phyloP scores from a whole-genome alignment of 2,329 filamentous ascomycete species.

The Colletotrichum lindemuthianum region DNA sequence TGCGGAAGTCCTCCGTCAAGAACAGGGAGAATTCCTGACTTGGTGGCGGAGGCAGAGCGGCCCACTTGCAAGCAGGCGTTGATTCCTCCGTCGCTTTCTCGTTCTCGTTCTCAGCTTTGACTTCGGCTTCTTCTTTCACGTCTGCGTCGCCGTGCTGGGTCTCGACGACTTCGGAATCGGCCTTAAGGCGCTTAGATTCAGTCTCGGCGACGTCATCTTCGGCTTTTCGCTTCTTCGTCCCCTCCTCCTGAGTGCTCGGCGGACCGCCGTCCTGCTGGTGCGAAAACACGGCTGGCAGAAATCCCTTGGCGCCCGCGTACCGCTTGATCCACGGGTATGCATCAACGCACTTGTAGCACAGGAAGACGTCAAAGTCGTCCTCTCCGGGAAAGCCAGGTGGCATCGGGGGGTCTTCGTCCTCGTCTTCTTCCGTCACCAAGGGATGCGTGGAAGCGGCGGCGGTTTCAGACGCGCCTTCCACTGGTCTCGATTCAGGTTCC shows the following conservation, averaged over 20 bases:
- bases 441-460: too few species aligned
- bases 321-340: slow-evolving; percentile 90
- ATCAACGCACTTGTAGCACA: slow-evolving; percentile 94
- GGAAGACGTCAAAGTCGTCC: slow-evolving; percentile 87
- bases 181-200: slow-evolving; percentile 64
- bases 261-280: slow-evolving; percentile 39
- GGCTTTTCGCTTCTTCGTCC: slow-evolving; percentile 73
- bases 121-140: slow-evolving; percentile 22
- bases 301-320: slow-evolving; percentile 84
- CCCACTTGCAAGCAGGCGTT: slow-evolving; percentile 65
- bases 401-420: slow-evolving; percentile 72
- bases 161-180: slow-evolving; percentile 46
- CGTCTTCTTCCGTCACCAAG: slow-evolving; percentile 42
- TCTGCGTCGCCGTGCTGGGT: slow-evolving; percentile 14
- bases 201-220: slow-evolving; percentile 58
- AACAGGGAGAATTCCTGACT: slow-evolving; percentile 79
- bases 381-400: slow-evolving; percentile 90
- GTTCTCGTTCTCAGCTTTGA: slow-evolving; percentile 21
- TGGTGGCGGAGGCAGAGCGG: slow-evolving; percentile 65
- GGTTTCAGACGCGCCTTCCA: slow-evolving; percentile 34
- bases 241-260: slow-evolving; percentile 11
- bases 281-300: slow-evolving; percentile 76
- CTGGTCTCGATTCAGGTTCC: slow-evolving; percentile 50
- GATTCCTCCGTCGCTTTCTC: background rate
- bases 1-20: slow-evolving; percentile 80